Evolutionary conservation across 73 alveolate genomes (phyloP).

Genomic region (Paramecium bursaria): DNA sequence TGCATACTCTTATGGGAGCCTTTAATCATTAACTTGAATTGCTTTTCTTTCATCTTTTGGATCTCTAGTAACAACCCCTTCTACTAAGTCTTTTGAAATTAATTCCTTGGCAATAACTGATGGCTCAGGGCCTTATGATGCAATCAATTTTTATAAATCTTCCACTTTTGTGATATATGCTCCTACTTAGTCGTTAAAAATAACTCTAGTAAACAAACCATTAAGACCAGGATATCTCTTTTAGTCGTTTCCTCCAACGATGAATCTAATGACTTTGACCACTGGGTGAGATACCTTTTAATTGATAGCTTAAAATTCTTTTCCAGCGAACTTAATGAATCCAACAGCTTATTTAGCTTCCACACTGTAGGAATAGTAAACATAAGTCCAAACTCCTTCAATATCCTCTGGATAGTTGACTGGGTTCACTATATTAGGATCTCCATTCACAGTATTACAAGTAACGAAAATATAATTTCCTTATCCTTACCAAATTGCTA

Average conservation of each 20-base stretch:
- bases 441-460: background rate
- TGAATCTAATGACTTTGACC: background rate
- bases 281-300: background rate
- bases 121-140: constrained; percentile 36
- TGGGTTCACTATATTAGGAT: constrained; percentile 22
- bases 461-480: constrained; percentile 44
- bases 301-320: background rate
- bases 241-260: constrained; percentile 39
- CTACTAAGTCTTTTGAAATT: constrained; percentile 4
- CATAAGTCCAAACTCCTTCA: constrained; percentile 57
- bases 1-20: constrained; percentile 54
- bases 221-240: constrained; percentile 50
- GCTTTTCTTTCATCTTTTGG: constrained; percentile 8
- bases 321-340: constrained; percentile 4
- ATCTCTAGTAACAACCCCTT: constrained; percentile 1
- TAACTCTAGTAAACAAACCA: constrained; percentile 13
- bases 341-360: background rate
- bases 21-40: constrained; percentile 15
- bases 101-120: background rate
- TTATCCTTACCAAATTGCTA: constrained; percentile 58
- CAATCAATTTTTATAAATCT: constrained; percentile 12
- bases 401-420: constrained; percentile 55
- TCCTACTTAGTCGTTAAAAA: background rate
- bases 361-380: constrained; percentile 23
- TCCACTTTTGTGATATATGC: background rate